Evolutionary conservation across 495 filamentous ascomycete genomes (phyloP), one percentile per base, ranked within the genome.

Genomic region (Penicillium tannophilum): DNA sequence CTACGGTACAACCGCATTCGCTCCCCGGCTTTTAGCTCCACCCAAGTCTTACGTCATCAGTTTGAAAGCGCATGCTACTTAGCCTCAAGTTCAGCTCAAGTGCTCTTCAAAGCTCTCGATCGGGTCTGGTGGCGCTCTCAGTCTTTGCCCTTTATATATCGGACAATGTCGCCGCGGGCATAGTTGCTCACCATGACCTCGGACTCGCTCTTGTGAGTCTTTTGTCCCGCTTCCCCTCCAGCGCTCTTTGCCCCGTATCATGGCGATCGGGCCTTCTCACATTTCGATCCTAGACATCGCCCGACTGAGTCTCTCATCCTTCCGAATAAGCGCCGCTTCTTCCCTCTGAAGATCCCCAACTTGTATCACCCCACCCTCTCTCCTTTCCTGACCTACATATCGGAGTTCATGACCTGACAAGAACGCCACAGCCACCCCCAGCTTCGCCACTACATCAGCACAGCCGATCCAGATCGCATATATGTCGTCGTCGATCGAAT

Each of bases 391-490:
- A n/a, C 36, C 36, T 19, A 10, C 14, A 28, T 54, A 1, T 39
- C 31, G 35, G 17, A 52, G 36, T 28, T 30, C 33, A 43, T n/a
- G 45, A 33, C 45, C 63, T 61, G 45, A 65, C 56, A 49, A 24
- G 31, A 45, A 26, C 39, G 44, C 26, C 6, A 52, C 70, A 97
- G 93, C 61, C 94, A 98, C 72, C 90, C 87, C 79, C 94, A 98
- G 74, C 84, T 98, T 48, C 90, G 92, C 51, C 92, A 95, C 63
- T 86, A 96, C 61, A 88, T 98, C 66, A 93, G 89, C 71, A 88
- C 86, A 30, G 87, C 90, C 53, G 83, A 87, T 56, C 82, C 85
- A 23, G 84, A 91, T 73, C 71, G 85, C 61, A 82, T 98, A 63
- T 96, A 92, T 78, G 94, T 93, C 63, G 90, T 91, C 51, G 84